Evolutionary conservation across 805 yeast genomes (phyloP).

Genomic region (Zygosaccharomyces siamensis): DNA sequence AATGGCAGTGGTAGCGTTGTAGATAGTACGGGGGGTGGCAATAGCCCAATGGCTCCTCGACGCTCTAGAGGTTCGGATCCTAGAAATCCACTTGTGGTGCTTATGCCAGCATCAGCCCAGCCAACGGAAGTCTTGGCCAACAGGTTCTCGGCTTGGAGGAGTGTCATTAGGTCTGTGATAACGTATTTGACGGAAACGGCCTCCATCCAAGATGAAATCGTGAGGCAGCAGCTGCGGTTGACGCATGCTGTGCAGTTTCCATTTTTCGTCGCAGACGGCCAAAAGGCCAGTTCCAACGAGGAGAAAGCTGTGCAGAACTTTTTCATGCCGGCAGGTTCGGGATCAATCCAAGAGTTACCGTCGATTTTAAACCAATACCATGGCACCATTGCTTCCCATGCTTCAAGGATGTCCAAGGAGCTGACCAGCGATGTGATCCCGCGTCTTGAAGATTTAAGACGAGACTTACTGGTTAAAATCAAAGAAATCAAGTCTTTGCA

Average conservation of each 20-base stretch:
- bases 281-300: slow-evolving; percentile 24
- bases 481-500: slow-evolving; percentile 79
- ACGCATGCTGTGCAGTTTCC: slow-evolving; percentile 66
- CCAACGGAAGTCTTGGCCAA: slow-evolving; percentile 87
- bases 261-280: slow-evolving; percentile 30
- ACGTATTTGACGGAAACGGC: slow-evolving; percentile 75
- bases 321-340: slow-evolving; percentile 73
- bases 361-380: slow-evolving; percentile 63
- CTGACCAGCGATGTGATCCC: slow-evolving; percentile 59
- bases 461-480: slow-evolving; percentile 77
- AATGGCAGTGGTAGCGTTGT: not conserved
- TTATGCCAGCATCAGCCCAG: slow-evolving; percentile 55
- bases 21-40: slow-evolving; percentile 1
- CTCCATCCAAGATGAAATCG: slow-evolving; percentile 81
- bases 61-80: slow-evolving; percentile 36
- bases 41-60: slow-evolving; percentile 5
- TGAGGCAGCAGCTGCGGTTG: slow-evolving; percentile 73
- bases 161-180: slow-evolving; percentile 66
- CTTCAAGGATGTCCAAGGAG: slow-evolving; percentile 55
- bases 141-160: slow-evolving; percentile 83
- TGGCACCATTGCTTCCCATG: slow-evolving; percentile 52
- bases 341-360: slow-evolving; percentile 81
- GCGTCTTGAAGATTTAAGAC: slow-evolving; percentile 59
- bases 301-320: slow-evolving; percentile 37
- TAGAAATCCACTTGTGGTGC: slow-evolving; percentile 44